These are phyloP conservation scores for Picochlorum sp. DNA, from an alignment of 139 green algal genomes.

Conservation along the genomic window DNA sequence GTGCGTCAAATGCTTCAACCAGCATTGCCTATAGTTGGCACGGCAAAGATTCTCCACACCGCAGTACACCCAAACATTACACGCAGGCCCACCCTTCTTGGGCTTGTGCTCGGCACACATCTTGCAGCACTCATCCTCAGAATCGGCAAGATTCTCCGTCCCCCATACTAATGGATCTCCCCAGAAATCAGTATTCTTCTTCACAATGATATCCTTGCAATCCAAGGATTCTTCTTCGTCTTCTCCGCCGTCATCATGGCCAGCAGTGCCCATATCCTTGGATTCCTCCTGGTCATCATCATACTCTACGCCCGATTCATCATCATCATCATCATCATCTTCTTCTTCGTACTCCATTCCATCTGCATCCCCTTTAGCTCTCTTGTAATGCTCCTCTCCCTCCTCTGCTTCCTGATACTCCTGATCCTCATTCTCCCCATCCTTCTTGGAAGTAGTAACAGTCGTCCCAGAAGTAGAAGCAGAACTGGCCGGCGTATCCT, in stretches of 20 bases:
- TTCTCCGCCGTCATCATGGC: neutral
- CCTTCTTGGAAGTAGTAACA: neutral
- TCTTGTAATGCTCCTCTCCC: neutral
- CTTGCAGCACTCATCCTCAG: conserved; percentile 51
- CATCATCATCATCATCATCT: no score
- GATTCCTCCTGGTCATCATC: neutral
- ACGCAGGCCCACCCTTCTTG: conserved; percentile 37
- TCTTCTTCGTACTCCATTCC: neutral
- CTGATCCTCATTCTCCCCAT: neutral
- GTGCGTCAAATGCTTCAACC: conserved; percentile 81
- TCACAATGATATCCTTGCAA: conserved; percentile 1
- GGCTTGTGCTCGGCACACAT: conserved; percentile 36
- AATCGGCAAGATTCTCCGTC: conserved; percentile 28
- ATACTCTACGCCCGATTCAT: neutral
- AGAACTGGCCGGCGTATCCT: no score
- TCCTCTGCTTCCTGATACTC: neutral
- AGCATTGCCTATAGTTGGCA: conserved; percentile 53
- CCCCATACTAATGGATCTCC: conserved; percentile 69
- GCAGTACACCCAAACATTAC: conserved; percentile 85
- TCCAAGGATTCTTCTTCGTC: neutral
- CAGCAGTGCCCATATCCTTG: neutral
- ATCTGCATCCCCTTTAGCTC: neutral
- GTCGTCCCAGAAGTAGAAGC: no score
- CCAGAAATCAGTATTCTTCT: conserved; percentile 40
- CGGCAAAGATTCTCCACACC: conserved; percentile 47